Conservation (phyloP, 2,329 filamentous ascomycete genomes). For the Acrodontium crateriforme region DNA sequence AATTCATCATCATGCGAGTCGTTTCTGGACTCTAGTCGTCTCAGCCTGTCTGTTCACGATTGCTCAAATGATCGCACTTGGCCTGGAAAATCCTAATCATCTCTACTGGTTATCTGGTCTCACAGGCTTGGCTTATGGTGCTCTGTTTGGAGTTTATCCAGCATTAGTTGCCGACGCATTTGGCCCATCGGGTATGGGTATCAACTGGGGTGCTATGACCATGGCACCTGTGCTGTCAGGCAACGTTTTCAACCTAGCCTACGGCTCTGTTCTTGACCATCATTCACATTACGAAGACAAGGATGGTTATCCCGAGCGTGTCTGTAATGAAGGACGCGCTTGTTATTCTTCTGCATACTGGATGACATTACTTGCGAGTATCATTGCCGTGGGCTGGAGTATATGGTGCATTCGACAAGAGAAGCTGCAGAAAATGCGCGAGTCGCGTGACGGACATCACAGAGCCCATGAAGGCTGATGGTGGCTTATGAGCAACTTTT, state of each 20-base stretch:
- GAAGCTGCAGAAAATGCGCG: conserved; percentile 14
- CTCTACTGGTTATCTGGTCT: conserved; percentile 68
- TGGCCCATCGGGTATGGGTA: conserved; percentile 73
- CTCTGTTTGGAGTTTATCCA: conserved; percentile 87
- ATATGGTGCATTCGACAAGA: conserved; percentile 48
- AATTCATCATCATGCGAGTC: conserved; percentile 65
- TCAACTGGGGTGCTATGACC: conserved; percentile 96
- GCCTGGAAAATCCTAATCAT: conserved; percentile 60
- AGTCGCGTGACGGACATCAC: too few relatives aligned
- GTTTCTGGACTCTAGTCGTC: conserved; percentile 79
- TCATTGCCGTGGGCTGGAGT: conserved; percentile 53
- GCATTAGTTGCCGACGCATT: conserved; percentile 79
- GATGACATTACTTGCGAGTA: conserved; percentile 59
- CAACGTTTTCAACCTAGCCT: conserved; percentile 86
- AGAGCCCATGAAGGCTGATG: too few relatives aligned
- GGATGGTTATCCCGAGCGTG: conserved; percentile 36
- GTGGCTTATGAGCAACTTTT: too few relatives aligned
- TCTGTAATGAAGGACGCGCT: conserved; percentile 61
- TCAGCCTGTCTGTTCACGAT: conserved; percentile 65
- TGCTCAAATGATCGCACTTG: conserved; percentile 65
- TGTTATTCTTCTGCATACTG: conserved; percentile 76
- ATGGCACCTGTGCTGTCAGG: conserved; percentile 75
- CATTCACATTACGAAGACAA: conserved; percentile 58
- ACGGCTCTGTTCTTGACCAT: conserved; percentile 68
- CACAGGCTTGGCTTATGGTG: conserved; percentile 81